Conservation (phyloP, 2,329 filamentous ascomycete genomes). For the Cladophialophora exuberans region DNA sequence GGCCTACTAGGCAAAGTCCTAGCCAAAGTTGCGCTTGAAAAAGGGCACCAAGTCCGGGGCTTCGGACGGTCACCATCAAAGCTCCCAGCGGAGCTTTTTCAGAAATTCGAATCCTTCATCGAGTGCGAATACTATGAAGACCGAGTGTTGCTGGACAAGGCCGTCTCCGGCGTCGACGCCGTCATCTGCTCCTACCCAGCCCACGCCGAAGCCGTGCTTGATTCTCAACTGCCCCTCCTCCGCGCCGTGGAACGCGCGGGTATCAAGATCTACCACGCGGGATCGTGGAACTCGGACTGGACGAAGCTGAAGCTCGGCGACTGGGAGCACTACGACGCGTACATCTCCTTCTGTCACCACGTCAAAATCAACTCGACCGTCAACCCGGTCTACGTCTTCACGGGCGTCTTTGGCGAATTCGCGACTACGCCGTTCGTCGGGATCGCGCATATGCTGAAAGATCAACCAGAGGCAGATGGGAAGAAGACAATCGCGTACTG, state of each 20-base stretch:
- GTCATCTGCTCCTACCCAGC: slow-evolving; percentile 40
- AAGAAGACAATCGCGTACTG: background rate
- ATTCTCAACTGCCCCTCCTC: slow-evolving; percentile 42
- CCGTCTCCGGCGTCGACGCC: slow-evolving; percentile 41
- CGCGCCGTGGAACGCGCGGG: slow-evolving; percentile 42
- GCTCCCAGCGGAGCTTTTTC: slow-evolving; percentile 27
- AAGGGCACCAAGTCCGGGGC: slow-evolving; percentile 41
- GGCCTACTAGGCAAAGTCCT: slow-evolving; percentile 42
- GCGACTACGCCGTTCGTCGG: slow-evolving; percentile 24
- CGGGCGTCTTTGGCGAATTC: slow-evolving; percentile 37
- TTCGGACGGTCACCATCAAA: slow-evolving; percentile 39
- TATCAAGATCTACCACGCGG: slow-evolving; percentile 37
- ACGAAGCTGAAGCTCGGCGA: slow-evolving; percentile 24
- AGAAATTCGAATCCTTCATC: slow-evolving; percentile 37
- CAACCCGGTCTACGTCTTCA: slow-evolving; percentile 39
- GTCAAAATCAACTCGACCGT: slow-evolving; percentile 33
- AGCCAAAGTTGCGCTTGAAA: slow-evolving; percentile 32
- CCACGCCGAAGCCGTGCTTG: slow-evolving; percentile 36
- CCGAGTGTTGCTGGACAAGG: slow-evolving; percentile 38
- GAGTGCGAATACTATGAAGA: slow-evolving; percentile 36
- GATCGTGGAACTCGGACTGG: slow-evolving; percentile 42
- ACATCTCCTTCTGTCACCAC: slow-evolving; percentile 38
- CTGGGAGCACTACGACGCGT: slow-evolving; percentile 42
- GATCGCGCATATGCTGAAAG: background rate
- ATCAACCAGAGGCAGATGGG: background rate